Conservation (phyloP, 495 filamentous ascomycete genomes). For the Staphylotrichum longicolle region DNA sequence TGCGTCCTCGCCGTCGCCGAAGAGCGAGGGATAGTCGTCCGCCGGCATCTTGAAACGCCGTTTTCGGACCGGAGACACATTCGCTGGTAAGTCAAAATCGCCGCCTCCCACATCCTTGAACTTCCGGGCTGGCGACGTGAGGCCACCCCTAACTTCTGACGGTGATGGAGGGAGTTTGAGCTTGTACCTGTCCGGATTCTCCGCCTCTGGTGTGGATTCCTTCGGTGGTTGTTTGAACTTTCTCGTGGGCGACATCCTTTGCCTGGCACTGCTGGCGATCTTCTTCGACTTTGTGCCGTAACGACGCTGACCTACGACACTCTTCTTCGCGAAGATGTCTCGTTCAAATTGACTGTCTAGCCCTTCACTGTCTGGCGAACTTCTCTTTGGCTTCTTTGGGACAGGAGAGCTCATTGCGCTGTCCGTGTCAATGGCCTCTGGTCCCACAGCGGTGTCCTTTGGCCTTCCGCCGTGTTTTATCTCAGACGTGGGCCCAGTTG, state of each 20-base stretch:
- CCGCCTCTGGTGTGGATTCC: not conserved
- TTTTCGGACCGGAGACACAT: slow-evolving; percentile 8
- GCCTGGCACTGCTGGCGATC: not conserved
- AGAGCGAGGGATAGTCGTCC: not conserved
- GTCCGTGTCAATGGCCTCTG: not conserved
- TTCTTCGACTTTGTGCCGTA: not conserved
- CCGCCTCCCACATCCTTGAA: not conserved
- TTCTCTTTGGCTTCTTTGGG: slow-evolving; percentile 16
- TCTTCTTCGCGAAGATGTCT: not conserved
- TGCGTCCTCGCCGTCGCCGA: not conserved
- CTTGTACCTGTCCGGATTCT: not conserved
- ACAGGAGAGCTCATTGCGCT: not conserved
- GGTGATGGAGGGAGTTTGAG: not conserved
- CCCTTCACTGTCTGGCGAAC: not conserved
- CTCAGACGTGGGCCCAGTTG: not conserved
- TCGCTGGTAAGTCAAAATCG: not conserved
- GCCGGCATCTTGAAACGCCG: slow-evolving; percentile 6
- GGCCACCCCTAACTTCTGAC: not conserved
- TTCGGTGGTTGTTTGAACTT: slow-evolving; percentile 6
- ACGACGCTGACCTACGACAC: not conserved
- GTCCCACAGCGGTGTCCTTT: not conserved
- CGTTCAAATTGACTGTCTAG: not conserved
- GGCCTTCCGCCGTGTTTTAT: not conserved
- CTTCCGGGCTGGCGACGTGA: slow-evolving; percentile 9
- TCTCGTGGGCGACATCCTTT: not conserved